A percentile compares a stretch with the other conserved stretches of the same genome.
These are phyloP conservation scores for Hysterangium stoloniferum DNA, from an alignment of 768 basidiomycete species.

Conservation along the genomic window DNA sequence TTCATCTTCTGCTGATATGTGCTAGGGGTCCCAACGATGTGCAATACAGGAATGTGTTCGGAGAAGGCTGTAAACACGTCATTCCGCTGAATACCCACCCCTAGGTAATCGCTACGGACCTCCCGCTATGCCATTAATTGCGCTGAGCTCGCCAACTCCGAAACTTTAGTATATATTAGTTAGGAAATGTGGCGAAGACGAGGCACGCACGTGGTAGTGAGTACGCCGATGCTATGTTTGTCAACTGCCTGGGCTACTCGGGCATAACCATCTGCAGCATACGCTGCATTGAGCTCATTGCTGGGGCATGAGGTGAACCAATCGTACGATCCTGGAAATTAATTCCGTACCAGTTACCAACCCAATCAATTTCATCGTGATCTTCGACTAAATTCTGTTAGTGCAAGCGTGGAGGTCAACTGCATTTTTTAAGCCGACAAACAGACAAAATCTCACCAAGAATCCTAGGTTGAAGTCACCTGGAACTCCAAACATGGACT, in stretches of 20 bases:
- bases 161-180: slow-evolving; percentile 38
- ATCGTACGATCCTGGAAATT: not conserved
- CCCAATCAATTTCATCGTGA: slow-evolving; percentile 70
- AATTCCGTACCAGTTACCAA: slow-evolving; percentile 65
- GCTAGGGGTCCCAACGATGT: slow-evolving; percentile 79
- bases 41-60: slow-evolving; percentile 86
- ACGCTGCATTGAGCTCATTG: slow-evolving; percentile 81
- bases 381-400: slow-evolving; percentile 75
- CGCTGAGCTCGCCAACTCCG: slow-evolving; percentile 90
- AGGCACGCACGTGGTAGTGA: slow-evolving; percentile 62
- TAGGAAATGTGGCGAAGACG: not conserved
- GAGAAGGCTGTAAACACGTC: slow-evolving; percentile 47
- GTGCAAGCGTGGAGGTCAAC: not conserved
- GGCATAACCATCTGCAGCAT: slow-evolving; percentile 92
- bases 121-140: slow-evolving; percentile 78
- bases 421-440: too few species aligned
- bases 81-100: not conserved
- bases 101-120: slow-evolving; percentile 29
- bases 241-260: slow-evolving; percentile 58
- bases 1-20: slow-evolving; percentile 62
- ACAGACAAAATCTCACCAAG: slow-evolving; percentile 29
- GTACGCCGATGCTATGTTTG: slow-evolving; percentile 51
- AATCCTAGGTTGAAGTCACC: slow-evolving; percentile 83
- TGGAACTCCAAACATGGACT: slow-evolving; percentile 80
- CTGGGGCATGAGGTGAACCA: slow-evolving; percentile 28